A percentile compares a stretch with the other conserved stretches of the same genome.
Evolutionary conservation across 2,329 filamentous ascomycete species (phyloP).

Genomic region (Aspergillus brunneoviolaceus): DNA sequence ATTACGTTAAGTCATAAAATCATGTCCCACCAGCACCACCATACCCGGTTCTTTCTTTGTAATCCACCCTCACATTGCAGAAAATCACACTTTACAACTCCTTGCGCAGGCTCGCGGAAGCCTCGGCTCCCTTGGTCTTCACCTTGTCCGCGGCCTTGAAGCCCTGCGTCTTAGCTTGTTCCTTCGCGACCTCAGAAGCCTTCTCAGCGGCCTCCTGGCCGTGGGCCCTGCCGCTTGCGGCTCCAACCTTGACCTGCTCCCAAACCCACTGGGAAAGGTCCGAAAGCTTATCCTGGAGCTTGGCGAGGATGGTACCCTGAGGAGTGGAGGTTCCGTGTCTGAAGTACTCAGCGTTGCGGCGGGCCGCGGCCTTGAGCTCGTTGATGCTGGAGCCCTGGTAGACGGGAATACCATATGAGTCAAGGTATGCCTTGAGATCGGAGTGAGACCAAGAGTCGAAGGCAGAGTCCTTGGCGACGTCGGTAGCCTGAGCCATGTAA

Average conservation of each 20-base stretch:
- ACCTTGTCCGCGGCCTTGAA: slow-evolving; percentile 42
- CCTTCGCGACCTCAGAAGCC: background rate
- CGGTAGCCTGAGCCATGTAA: slow-evolving; percentile 66
- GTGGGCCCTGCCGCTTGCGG: slow-evolving; percentile 48
- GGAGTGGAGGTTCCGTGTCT: slow-evolving; percentile 70
- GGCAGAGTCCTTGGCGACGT: slow-evolving; percentile 61
- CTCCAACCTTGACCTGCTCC: slow-evolving; percentile 51
- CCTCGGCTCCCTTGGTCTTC: slow-evolving; percentile 51
- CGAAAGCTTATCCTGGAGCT: slow-evolving; percentile 58
- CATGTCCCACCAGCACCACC: slow-evolving; percentile 5
- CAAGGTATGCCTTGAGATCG: slow-evolving; percentile 76
- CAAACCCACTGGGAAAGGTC: slow-evolving; percentile 49
- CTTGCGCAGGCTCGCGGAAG: slow-evolving; percentile 40
- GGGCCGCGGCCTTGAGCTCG: slow-evolving; percentile 68
- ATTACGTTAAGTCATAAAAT: slow-evolving; percentile 8
- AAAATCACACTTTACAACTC: slow-evolving; percentile 28
- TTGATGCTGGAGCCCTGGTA: slow-evolving; percentile 69
- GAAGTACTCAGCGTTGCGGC: slow-evolving; percentile 74
- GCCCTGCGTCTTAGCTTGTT: slow-evolving; percentile 39
- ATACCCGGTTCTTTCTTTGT: slow-evolving; percentile 4
- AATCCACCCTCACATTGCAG: background rate
- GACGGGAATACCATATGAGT: slow-evolving; percentile 70
- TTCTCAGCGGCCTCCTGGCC: slow-evolving; percentile 51
- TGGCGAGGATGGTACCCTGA: slow-evolving; percentile 64
- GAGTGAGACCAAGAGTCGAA: slow-evolving; percentile 72